Evolutionary conservation across 1,284 basidiomycete genomes (phyloP).

Genomic region (Microbotryomycetes sp.): DNA sequence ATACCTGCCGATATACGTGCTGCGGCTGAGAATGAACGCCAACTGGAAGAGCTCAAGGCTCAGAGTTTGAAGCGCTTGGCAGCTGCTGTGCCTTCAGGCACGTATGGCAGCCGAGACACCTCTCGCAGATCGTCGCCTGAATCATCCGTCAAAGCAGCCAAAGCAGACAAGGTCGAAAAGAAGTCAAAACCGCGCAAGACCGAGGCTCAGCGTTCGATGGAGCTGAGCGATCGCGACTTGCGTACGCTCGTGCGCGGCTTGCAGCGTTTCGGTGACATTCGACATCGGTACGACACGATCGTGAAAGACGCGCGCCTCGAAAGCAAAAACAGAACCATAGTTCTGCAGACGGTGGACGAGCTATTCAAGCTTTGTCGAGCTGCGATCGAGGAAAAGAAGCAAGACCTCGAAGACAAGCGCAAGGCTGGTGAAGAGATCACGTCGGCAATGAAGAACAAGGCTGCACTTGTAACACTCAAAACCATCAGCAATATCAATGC

Average conservation of each 20-base stretch:
- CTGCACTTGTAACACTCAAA: constrained; percentile 83
- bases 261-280: constrained; percentile 96
- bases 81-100: constrained; percentile 58
- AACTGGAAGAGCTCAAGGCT: constrained; percentile 43
- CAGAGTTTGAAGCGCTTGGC: constrained; percentile 74
- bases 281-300: constrained; percentile 87
- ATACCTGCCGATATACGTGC: constrained; percentile 89
- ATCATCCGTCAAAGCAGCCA: constrained; percentile 45
- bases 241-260: constrained; percentile 91
- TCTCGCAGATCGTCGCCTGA: constrained; percentile 48
- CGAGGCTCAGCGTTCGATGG: constrained; percentile 85
- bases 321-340: constrained; percentile 89
- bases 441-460: constrained; percentile 72
- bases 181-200: constrained; percentile 48
- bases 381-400: constrained; percentile 76
- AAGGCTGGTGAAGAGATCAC: constrained; percentile 66
- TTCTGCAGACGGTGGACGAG: constrained; percentile 85
- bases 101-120: constrained; percentile 84
- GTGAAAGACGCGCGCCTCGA: constrained; percentile 87
- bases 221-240: constrained; percentile 93
- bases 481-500: constrained; percentile 93
- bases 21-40: constrained; percentile 38
- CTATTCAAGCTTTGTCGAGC: constrained; percentile 78
- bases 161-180: constrained; percentile 20
- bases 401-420: constrained; percentile 64